These are phyloP conservation scores for Lonicera japonica DNA, from an alignment of 129 eudicot species.

Conservation along the genomic window DNA sequence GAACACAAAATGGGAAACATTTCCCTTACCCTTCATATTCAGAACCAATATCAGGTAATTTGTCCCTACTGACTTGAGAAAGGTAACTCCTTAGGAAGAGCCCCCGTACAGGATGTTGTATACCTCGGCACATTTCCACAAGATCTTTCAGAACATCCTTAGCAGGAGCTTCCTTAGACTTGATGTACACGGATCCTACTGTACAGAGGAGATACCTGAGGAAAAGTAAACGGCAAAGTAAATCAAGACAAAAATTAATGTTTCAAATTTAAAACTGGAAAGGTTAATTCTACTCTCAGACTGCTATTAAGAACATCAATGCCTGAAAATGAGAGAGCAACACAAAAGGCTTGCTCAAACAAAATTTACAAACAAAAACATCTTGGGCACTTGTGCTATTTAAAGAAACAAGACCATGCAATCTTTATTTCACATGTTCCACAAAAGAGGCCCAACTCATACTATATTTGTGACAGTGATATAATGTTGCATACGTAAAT, in stretches of 20 bases:
- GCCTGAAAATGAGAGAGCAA: neutral
- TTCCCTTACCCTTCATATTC: slow-evolving; percentile 84
- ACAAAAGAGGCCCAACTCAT: too few species aligned
- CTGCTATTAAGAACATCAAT: neutral
- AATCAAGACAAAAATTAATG: neutral
- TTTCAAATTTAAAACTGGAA: neutral
- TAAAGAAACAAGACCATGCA: neutral
- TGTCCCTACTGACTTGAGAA: slow-evolving; percentile 89
- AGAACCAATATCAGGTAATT: slow-evolving; percentile 91
- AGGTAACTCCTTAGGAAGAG: slow-evolving; percentile 89
- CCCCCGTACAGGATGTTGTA: slow-evolving; percentile 94
- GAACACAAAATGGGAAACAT: neutral
- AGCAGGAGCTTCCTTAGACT: slow-evolving; percentile 93
- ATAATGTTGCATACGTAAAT: too few species aligned
- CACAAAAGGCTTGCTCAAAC: neutral
- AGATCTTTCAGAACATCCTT: slow-evolving; percentile 93
- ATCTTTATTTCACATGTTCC: too few species aligned
- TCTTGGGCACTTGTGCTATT: neutral
- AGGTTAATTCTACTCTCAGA: neutral
- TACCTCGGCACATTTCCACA: slow-evolving; percentile 96
- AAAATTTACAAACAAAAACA: neutral
- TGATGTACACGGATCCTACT: slow-evolving; percentile 90
- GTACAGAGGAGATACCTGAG: slow-evolving; percentile 93
- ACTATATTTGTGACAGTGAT: too few species aligned
- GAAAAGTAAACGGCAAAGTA: slow-evolving; percentile 7